Evolutionary conservation across 148 eudicot genomes (phyloP).

Genomic region (Amaranthus cruentus): DNA sequence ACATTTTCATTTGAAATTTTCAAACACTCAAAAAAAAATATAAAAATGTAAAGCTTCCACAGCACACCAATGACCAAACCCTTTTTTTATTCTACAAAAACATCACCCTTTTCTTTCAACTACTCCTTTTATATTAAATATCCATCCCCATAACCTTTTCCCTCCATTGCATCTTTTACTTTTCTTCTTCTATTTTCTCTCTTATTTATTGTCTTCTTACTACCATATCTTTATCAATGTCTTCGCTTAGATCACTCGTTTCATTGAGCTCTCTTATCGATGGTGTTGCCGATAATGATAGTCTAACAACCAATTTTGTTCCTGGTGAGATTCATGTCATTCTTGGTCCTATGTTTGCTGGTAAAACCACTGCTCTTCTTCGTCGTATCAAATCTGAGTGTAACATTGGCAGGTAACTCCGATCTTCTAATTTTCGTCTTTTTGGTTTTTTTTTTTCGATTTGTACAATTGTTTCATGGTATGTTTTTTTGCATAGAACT

Average conservation of each 20-base stretch:
- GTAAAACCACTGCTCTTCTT: constrained; percentile 81
- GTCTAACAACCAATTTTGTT: not conserved
- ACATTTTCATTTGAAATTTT: not conserved
- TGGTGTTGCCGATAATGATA: not conserved
- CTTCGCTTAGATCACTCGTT: constrained; percentile 13
- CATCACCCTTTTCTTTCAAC: too few relatives aligned
- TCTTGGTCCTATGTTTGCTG: constrained; percentile 85
- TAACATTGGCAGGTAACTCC: constrained; percentile 54
- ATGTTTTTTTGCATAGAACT: not conserved
- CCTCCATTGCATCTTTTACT: not conserved
- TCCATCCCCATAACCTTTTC: not conserved
- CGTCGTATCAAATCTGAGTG: constrained; percentile 59
- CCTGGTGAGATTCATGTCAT: constrained; percentile 84
- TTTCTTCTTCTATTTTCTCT: not conserved
- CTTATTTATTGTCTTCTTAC: not conserved
- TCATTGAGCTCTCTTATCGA: not conserved
- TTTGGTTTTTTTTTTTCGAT: not conserved
- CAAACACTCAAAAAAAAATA: not conserved
- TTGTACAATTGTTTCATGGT: not conserved
- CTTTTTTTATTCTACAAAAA: not conserved
- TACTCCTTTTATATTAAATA: not conserved
- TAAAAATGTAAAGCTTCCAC: not conserved
- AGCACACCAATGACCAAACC: not conserved
- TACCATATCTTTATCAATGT: not conserved
- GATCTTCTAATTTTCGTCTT: not conserved